phyloP scores from a whole-genome alignment of 192 early-diverging fungal genomes.

The Lunasporangiospora selenospora region DNA sequence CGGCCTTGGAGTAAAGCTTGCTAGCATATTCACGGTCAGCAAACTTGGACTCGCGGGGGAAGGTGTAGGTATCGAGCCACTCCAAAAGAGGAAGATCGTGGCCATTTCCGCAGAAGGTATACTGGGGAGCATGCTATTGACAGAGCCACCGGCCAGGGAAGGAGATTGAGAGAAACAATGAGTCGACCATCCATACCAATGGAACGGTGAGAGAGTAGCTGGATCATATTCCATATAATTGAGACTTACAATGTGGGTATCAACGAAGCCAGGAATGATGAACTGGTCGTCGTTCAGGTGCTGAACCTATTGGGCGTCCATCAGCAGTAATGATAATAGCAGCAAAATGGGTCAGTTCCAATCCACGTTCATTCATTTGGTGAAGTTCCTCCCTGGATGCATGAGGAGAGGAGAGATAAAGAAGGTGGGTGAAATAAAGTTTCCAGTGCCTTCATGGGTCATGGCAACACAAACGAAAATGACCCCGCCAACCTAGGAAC shows the following conservation, averaged over 20 bases:
- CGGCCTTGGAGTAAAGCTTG: slow-evolving; percentile 68
- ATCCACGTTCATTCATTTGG: no score
- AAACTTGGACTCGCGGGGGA: slow-evolving; percentile 84
- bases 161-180: background rate
- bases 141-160: no score
- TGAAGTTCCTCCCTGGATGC: slow-evolving; percentile 42
- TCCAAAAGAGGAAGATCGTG: slow-evolving; percentile 90
- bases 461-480: no score
- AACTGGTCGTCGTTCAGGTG: slow-evolving; percentile 67
- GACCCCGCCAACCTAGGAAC: no score
- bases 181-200: background rate
- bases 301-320: no score
- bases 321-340: background rate
- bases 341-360: slow-evolving; percentile 10
- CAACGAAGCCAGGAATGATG: slow-evolving; percentile 90
- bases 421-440: slow-evolving; percentile 40
- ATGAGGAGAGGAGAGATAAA: background rate
- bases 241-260: slow-evolving; percentile 85
- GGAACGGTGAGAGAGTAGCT: no score
- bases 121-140: slow-evolving; percentile 87
- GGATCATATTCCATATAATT: no score
- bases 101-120: slow-evolving; percentile 86
- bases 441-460: no score
- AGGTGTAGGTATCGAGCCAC: slow-evolving; percentile 92
- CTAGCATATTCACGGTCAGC: slow-evolving; percentile 70